Evolutionary conservation across 2,329 filamentous ascomycete genomes (phyloP).

Genomic region (Pseudocercospora macadamiae): DNA sequence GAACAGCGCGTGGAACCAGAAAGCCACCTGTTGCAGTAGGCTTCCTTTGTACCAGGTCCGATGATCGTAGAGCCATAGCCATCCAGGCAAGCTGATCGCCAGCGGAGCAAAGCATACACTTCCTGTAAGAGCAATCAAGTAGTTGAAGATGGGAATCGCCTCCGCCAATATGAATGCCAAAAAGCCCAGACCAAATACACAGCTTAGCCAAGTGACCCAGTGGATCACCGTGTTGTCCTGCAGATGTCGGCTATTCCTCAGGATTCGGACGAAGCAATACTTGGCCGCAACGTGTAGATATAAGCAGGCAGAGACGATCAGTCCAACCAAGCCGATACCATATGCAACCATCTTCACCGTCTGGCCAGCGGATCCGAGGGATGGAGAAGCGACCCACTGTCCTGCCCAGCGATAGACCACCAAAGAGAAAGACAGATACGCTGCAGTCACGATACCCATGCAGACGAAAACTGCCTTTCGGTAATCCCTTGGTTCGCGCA

Average conservation of each 20-base stretch:
- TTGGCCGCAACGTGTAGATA: constrained; percentile 58
- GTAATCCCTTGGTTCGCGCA: constrained; percentile 61
- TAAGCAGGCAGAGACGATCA: constrained; percentile 54
- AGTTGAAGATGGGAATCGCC: constrained; percentile 61
- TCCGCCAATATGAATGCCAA: constrained; percentile 56
- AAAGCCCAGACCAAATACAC: constrained; percentile 47
- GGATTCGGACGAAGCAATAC: constrained; percentile 59
- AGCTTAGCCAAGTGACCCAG: constrained; percentile 56
- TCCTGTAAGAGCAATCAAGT: constrained; percentile 53
- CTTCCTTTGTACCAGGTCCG: constrained; percentile 44
- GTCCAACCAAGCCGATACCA: constrained; percentile 59
- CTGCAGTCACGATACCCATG: constrained; percentile 60
- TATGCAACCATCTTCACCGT: constrained; percentile 65
- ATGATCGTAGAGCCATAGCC: constrained; percentile 57
- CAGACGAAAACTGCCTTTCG: constrained; percentile 62
- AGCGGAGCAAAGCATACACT: constrained; percentile 57
- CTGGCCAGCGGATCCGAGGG: constrained; percentile 62
- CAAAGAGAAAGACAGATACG: constrained; percentile 62
- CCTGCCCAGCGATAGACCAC: constrained; percentile 66
- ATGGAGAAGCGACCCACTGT: constrained; percentile 64
- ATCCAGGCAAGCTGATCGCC: constrained; percentile 52
- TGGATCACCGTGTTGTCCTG: constrained; percentile 56
- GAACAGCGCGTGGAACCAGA: constrained; percentile 46
- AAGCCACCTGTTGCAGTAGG: constrained; percentile 41
- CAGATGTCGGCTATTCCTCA: constrained; percentile 56